phyloP scores from a whole-genome alignment of 2,329 filamentous ascomycete genomes.

The Acrodontium crateriforme region DNA sequence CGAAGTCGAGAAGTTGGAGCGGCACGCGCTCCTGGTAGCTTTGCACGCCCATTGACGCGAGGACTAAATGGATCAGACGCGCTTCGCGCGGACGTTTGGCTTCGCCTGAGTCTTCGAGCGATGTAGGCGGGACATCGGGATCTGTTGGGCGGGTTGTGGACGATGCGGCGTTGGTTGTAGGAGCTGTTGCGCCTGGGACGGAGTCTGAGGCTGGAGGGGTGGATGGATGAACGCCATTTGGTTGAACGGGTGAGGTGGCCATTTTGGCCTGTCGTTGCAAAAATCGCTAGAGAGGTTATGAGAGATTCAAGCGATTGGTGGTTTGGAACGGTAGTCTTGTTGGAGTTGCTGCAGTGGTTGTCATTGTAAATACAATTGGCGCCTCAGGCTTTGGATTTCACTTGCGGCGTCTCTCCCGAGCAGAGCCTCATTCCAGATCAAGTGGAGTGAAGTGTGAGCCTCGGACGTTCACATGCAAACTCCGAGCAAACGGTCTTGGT shows the following conservation, averaged over 20 bases:
- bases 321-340: too few relatives aligned
- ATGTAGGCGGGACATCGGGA: slow-evolving; percentile 18
- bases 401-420: too few relatives aligned
- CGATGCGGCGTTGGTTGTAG: not conserved
- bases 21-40: slow-evolving; percentile 73
- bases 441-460: too few relatives aligned
- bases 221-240: not conserved
- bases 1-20: slow-evolving; percentile 71
- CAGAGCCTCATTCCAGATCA: too few relatives aligned
- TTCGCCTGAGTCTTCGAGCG: slow-evolving; percentile 21
- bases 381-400: too few relatives aligned
- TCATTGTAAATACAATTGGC: too few relatives aligned
- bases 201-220: not conserved
- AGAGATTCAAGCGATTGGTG: too few relatives aligned
- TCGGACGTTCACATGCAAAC: too few relatives aligned
- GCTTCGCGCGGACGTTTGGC: slow-evolving; percentile 57
- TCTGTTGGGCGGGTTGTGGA: slow-evolving; percentile 7
- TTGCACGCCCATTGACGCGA: slow-evolving; percentile 64
- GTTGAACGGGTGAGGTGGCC: not conserved
- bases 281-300: too few relatives aligned
- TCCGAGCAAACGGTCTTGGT: too few relatives aligned
- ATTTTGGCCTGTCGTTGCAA: not conserved
- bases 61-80: slow-evolving; percentile 64
- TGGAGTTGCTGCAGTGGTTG: too few relatives aligned
- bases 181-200: too few relatives aligned